These are phyloP conservation scores for Akanthomyces muscarius DNA, from an alignment of 2,329 filamentous ascomycete genomes.

Conservation along the genomic window DNA sequence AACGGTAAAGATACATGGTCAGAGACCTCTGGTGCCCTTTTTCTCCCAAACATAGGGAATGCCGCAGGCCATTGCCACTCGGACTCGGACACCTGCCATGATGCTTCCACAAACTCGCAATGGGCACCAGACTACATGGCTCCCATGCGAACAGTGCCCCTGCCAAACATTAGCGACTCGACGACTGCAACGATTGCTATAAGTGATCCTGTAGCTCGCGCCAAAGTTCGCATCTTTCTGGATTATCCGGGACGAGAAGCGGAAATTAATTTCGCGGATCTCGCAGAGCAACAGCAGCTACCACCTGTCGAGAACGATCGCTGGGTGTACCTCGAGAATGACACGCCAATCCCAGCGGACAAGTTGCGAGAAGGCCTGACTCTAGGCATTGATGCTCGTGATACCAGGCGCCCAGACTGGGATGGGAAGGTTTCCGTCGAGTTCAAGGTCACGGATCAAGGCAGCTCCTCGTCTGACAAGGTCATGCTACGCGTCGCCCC, in stretches of 20 bases:
- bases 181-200: background rate
- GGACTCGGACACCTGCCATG: background rate
- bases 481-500: slow-evolving; percentile 36
- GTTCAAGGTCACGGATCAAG: slow-evolving; percentile 28
- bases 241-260: slow-evolving; percentile 6
- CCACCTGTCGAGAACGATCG: background rate
- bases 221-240: background rate
- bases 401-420: slow-evolving; percentile 27
- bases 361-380: slow-evolving; percentile 27
- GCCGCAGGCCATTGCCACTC: background rate
- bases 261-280: too few species aligned
- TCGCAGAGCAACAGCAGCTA: too few species aligned
- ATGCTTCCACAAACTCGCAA: background rate
- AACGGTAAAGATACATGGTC: background rate
- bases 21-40: background rate
- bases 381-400: slow-evolving; percentile 35
- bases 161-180: background rate
- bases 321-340: background rate
- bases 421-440: slow-evolving; percentile 26
- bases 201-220: background rate
- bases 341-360: background rate
- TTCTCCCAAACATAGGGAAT: background rate
- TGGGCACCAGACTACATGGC: background rate
- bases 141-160: background rate
- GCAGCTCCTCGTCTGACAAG: slow-evolving; percentile 15